These are phyloP conservation scores for Elsinoe necatrix DNA, from an alignment of 2,329 filamentous ascomycete genomes.

Conservation along the genomic window DNA sequence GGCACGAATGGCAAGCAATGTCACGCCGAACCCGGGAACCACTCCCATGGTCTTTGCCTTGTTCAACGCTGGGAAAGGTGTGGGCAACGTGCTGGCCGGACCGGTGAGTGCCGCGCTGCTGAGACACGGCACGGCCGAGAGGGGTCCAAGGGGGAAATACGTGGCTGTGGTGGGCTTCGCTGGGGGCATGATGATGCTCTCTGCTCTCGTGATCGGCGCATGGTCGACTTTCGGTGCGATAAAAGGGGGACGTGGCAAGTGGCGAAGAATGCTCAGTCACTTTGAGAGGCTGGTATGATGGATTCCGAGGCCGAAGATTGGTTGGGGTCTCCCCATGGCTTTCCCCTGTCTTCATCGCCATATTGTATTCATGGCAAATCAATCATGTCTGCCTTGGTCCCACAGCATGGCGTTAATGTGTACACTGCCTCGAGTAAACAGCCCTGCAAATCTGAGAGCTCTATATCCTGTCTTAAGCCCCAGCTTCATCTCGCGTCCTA, in stretches of 20 bases:
- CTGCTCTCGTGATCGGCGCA: background rate
- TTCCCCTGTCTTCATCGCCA: too few relatives aligned
- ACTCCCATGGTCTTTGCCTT: slow-evolving; percentile 22
- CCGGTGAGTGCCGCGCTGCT: slow-evolving; percentile 23
- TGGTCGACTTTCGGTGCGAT: background rate
- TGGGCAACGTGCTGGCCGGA: slow-evolving; percentile 24
- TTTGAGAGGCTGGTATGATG: background rate
- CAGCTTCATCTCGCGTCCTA: too few relatives aligned
- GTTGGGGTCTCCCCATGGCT: too few relatives aligned
- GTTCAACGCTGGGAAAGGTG: slow-evolving; percentile 24
- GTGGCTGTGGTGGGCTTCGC: background rate
- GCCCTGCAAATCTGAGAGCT: too few relatives aligned
- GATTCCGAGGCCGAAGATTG: too few relatives aligned
- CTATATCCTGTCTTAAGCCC: too few relatives aligned
- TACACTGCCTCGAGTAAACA: too few relatives aligned
- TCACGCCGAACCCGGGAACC: slow-evolving; percentile 21
- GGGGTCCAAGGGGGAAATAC: background rate
- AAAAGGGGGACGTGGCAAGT: background rate
- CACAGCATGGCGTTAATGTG: too few relatives aligned
- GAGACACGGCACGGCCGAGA: background rate
- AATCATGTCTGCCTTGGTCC: too few relatives aligned
- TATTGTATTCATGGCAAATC: too few relatives aligned
- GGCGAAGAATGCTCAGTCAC: background rate
- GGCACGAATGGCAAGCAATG: slow-evolving; percentile 23
- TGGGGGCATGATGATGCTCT: background rate